phyloP scores from a whole-genome alignment of 2,329 filamentous ascomycete genomes.

The Penicillium polonicum region DNA sequence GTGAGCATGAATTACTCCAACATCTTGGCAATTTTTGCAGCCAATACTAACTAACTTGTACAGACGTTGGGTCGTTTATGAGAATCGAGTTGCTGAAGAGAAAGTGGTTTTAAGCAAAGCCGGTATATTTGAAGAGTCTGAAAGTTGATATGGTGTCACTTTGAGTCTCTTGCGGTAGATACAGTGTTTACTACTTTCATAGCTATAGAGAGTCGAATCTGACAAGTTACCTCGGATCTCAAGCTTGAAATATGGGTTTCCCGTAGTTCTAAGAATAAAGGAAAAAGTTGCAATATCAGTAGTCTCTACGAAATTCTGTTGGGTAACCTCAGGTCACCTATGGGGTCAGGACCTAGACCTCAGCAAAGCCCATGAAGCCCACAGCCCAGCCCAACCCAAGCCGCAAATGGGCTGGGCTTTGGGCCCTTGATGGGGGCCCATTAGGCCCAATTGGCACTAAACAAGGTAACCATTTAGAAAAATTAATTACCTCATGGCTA shows the following conservation, averaged over 20 bases:
- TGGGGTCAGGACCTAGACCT: too few species aligned
- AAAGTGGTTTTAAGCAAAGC: background rate
- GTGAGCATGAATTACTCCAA: background rate
- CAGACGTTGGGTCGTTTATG: background rate
- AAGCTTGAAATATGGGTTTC: too few species aligned
- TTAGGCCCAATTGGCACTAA: too few species aligned
- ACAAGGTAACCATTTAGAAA: too few species aligned
- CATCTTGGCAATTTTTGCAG: background rate
- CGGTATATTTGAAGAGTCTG: background rate
- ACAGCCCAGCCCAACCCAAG: too few species aligned
- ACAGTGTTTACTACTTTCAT: background rate
- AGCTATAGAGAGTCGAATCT: background rate
- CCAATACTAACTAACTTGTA: background rate
- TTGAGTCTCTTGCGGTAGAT: background rate
- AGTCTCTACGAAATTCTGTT: too few species aligned
- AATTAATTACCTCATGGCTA: too few species aligned
- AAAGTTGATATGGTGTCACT: background rate
- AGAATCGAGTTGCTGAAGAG: constrained; percentile 4
- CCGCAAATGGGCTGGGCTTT: too few species aligned
- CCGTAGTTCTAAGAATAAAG: background rate
- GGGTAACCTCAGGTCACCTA: too few species aligned
- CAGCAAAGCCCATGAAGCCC: too few species aligned
- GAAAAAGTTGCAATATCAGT: too few species aligned
- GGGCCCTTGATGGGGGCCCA: too few species aligned
- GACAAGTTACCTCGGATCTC: background rate